Evolutionary conservation across 805 yeast genomes (phyloP).

Genomic region (Sugiyamaella americana): DNA sequence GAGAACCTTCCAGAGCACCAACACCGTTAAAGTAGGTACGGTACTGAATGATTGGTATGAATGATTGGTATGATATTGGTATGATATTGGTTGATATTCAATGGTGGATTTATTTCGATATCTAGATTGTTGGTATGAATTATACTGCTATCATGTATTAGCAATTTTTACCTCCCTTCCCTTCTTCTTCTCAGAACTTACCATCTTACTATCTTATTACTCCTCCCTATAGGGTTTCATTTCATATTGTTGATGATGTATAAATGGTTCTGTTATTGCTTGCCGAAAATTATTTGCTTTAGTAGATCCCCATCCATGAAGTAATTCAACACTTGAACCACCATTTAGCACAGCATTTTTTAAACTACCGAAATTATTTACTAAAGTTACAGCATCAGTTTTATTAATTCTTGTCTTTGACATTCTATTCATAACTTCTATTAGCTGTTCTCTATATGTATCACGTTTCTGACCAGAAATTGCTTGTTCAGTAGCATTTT

Average conservation of each 20-base stretch:
- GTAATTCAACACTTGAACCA: conserved; percentile 15
- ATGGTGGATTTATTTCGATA: too few relatives aligned
- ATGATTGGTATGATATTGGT: too few relatives aligned
- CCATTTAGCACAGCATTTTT: conserved; percentile 18
- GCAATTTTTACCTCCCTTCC: too few relatives aligned
- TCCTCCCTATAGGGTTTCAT: not conserved
- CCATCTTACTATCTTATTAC: too few relatives aligned
- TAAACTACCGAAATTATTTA: conserved; percentile 29
- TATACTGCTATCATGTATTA: too few relatives aligned
- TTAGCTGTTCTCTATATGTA: conserved; percentile 31
- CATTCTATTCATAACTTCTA: conserved; percentile 30
- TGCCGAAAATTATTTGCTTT: conserved; percentile 21
- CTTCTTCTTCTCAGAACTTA: too few relatives aligned
- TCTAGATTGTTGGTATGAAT: too few relatives aligned
- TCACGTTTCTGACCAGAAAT: conserved; percentile 29
- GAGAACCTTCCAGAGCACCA: not conserved
- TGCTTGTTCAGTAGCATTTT: conserved; percentile 27
- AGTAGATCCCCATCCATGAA: conserved; percentile 25
- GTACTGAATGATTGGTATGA: too few relatives aligned
- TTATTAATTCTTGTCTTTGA: conserved; percentile 32
- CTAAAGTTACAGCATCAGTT: conserved; percentile 32
- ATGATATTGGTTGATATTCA: too few relatives aligned
- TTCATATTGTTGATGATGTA: conserved; percentile 16
- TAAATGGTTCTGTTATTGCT: conserved; percentile 24
- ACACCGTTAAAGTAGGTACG: too few relatives aligned